Evolutionary conservation across 2,329 filamentous ascomycete genomes (phyloP), one percentile per base, ranked within the genome.

Genomic region (Aspergillus neotritici): DNA sequence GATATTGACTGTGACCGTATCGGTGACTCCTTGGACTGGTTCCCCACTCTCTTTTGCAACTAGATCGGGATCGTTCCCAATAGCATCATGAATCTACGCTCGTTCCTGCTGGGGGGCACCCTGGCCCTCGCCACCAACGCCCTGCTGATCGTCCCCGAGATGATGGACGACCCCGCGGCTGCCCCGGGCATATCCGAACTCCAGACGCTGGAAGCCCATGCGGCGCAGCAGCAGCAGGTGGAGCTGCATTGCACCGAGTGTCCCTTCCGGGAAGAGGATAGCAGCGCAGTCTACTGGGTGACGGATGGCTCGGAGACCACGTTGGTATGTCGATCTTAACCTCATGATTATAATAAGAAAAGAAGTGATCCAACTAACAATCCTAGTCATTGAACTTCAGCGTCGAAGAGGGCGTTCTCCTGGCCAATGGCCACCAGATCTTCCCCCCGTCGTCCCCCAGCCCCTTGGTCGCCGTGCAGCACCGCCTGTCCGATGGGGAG

Each of bases 361-460:
- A 30, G 12, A 32, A 34, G 29, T 11, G 12, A 14, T n/a, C 17
- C 47, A 33, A 43, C 40, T 38, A 42, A 28, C n/a, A n/a, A 4
- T 17, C 11, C 38, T 21, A 69, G 67, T 50, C 56, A 29, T 46
- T 70, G 13, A 63, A 66, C 36, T 67, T 70, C 40, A 51, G 54
- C 4, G 52, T 66, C 30, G 58, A 67, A 34, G 57, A 62, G 38
- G 62, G 56, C 45, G 44, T 51, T 10, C 52, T 69, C 29, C 52
- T 62, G 34, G 61, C 66, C 47, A 70, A 70, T 51, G 61, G 58
- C 17, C 58, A 52, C 13, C 65, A 64, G 44, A 60, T 70, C 35
- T 69, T 68, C 55, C 67, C 67, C 37, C 57, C 62, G 12, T 54
- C 54, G 17, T 57, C 58, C 21, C 61, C 63, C 6, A 46, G 43